Evolutionary conservation across 2,329 filamentous ascomycete species (phyloP).

Genomic region (Trichophyton rubrum): DNA sequence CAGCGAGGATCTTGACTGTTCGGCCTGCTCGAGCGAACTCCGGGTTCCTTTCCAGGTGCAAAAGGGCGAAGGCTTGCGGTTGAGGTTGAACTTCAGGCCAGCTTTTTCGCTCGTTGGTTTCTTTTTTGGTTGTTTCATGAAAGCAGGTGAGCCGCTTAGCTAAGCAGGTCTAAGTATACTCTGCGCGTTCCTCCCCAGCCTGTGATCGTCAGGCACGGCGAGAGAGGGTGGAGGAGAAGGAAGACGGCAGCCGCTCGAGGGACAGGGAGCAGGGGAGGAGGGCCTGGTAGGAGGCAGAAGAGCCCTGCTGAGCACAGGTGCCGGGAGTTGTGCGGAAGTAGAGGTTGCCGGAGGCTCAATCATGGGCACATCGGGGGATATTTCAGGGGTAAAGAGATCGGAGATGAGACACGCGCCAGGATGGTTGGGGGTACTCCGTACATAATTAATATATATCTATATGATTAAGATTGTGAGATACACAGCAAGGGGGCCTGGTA

Average conservation of each 20-base stretch:
- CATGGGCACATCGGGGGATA: neutral
- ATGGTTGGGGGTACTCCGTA: neutral
- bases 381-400: slow-evolving; percentile 1
- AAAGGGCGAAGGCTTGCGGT: neutral
- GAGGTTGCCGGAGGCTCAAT: neutral
- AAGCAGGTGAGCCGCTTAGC: neutral
- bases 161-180: neutral
- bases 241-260: neutral
- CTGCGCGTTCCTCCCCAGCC: neutral
- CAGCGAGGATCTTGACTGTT: neutral
- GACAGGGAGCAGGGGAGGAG: neutral
- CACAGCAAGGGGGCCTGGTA: neutral
- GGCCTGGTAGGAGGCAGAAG: neutral
- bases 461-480: neutral
- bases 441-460: neutral
- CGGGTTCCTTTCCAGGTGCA: neutral
- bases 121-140: slow-evolving; percentile 2
- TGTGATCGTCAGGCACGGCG: neutral
- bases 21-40: neutral
- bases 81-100: slow-evolving; percentile 3
- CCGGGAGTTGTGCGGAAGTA: neutral
- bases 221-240: neutral
- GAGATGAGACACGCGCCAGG: neutral
- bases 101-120: neutral
- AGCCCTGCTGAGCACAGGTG: neutral